phyloP scores from a whole-genome alignment of 768 basidiomycete genomes.

The Amanita thiersii region DNA sequence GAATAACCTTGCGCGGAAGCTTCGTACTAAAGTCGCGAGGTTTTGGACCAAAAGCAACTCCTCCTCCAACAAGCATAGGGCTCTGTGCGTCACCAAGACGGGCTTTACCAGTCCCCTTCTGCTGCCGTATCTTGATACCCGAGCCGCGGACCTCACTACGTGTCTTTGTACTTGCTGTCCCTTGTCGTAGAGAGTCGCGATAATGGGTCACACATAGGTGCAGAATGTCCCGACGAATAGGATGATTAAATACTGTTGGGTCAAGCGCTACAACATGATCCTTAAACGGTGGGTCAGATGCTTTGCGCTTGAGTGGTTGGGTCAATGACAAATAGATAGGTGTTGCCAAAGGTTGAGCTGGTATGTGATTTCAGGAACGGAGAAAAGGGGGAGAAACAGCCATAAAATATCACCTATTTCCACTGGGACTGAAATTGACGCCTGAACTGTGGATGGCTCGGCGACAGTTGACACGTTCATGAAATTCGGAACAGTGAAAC shows the following conservation, averaged over 20 bases:
- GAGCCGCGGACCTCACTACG: slow-evolving; percentile 87
- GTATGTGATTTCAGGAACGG: slow-evolving; percentile 22
- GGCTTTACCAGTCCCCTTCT: slow-evolving; percentile 88
- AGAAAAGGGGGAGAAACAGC: slow-evolving; percentile 3
- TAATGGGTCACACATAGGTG: slow-evolving; percentile 89
- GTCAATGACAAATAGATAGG: slow-evolving; percentile 61
- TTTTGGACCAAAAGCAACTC: slow-evolving; percentile 85
- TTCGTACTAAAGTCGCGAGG: slow-evolving; percentile 89
- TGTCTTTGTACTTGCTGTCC: slow-evolving; percentile 86
- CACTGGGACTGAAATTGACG: slow-evolving; percentile 2
- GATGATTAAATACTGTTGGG: slow-evolving; percentile 80
- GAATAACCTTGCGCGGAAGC: slow-evolving; percentile 85
- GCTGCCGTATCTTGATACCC: slow-evolving; percentile 79
- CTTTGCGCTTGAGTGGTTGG: slow-evolving; percentile 39
- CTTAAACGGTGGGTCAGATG: slow-evolving; percentile 29
- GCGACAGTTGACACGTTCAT: not conserved
- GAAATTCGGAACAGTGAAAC: not conserved
- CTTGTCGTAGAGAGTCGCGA: slow-evolving; percentile 84
- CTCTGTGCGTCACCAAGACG: slow-evolving; percentile 85
- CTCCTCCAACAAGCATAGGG: slow-evolving; percentile 87
- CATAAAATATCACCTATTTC: not conserved
- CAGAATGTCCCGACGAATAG: slow-evolving; percentile 86
- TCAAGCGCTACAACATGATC: slow-evolving; percentile 56
- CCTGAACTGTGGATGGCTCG: not conserved
- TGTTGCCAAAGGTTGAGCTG: slow-evolving; percentile 22